Evolutionary conservation across 257 asterid genomes (phyloP).

Genomic region (Ilex aquifolium): DNA sequence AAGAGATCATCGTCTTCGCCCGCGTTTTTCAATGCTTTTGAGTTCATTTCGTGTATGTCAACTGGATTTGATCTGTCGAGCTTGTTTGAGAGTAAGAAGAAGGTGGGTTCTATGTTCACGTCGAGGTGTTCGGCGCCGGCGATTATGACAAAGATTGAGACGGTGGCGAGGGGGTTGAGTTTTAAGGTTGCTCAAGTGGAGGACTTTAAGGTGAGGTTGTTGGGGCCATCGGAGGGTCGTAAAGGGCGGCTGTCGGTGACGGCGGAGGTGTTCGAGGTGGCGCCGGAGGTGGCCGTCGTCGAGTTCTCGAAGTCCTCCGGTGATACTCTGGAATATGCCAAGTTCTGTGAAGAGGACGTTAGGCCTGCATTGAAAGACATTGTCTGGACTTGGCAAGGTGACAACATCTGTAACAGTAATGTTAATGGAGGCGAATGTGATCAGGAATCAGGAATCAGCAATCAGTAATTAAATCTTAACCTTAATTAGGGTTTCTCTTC

Average conservation of each 20-base stretch:
- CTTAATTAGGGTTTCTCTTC: no score
- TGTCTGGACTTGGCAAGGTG: slow-evolving; percentile 58
- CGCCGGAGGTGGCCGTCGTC: slow-evolving; percentile 60
- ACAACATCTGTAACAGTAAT: neutral
- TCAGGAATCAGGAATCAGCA: no score
- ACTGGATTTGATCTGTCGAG: slow-evolving; percentile 49
- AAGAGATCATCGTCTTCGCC: slow-evolving; percentile 53
- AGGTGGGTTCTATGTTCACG: slow-evolving; percentile 35
- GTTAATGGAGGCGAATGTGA: no score
- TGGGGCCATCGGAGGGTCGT: slow-evolving; percentile 14
- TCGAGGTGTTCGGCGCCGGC: slow-evolving; percentile 21
- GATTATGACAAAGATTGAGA: slow-evolving; percentile 19
- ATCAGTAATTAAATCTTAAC: no score
- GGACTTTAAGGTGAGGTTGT: slow-evolving; percentile 21
- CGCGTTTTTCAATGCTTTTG: slow-evolving; percentile 48
- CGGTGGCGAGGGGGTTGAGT: slow-evolving; percentile 15
- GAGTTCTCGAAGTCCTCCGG: slow-evolving; percentile 59
- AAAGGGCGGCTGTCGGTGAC: slow-evolving; percentile 24
- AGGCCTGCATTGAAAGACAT: slow-evolving; percentile 58
- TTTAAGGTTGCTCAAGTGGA: slow-evolving; percentile 12
- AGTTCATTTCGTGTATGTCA: slow-evolving; percentile 57
- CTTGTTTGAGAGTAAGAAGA: slow-evolving; percentile 43
- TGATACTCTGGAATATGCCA: slow-evolving; percentile 53
- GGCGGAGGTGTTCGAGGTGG: slow-evolving; percentile 54
- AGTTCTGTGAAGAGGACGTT: slow-evolving; percentile 52